phyloP scores from a whole-genome alignment of 2,329 filamentous ascomycete species.

The Capronia americana region DNA sequence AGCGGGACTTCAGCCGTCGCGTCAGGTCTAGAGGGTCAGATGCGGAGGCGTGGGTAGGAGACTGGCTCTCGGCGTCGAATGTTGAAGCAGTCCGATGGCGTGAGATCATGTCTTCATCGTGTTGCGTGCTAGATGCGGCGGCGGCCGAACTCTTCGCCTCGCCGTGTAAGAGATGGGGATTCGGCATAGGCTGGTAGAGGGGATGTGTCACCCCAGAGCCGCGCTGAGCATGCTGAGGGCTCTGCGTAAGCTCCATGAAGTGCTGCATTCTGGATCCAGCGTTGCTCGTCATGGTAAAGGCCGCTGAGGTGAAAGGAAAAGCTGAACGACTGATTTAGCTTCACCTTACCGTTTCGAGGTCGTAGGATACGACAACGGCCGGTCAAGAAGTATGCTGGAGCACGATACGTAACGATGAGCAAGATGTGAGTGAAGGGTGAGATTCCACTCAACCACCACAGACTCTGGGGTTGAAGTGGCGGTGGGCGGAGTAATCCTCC shows the following conservation, averaged over 20 bases:
- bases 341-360: not conserved
- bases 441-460: not conserved
- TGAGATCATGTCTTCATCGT: constrained; percentile 31
- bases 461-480: not conserved
- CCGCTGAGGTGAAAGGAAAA: not conserved
- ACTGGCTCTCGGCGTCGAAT: constrained; percentile 55
- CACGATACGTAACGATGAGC: not conserved
- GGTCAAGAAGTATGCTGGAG: not conserved
- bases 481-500: not conserved
- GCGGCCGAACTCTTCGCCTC: constrained; percentile 37
- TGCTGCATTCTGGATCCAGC: constrained; percentile 17
- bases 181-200: constrained; percentile 27
- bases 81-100: constrained; percentile 37
- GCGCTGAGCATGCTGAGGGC: constrained; percentile 33
- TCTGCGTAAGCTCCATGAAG: constrained; percentile 35
- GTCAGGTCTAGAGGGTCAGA: constrained; percentile 85
- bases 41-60: constrained; percentile 65
- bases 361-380: not conserved
- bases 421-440: not conserved
- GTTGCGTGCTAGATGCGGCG: not conserved
- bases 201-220: constrained; percentile 1
- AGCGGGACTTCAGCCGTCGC: constrained; percentile 75
- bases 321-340: not conserved
- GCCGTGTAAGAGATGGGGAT: constrained; percentile 33
- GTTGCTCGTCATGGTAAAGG: constrained; percentile 13